Evolutionary conservation across 352 stramenopile genomes (phyloP).

Genomic region (Saprolegnia parasitica): DNA sequence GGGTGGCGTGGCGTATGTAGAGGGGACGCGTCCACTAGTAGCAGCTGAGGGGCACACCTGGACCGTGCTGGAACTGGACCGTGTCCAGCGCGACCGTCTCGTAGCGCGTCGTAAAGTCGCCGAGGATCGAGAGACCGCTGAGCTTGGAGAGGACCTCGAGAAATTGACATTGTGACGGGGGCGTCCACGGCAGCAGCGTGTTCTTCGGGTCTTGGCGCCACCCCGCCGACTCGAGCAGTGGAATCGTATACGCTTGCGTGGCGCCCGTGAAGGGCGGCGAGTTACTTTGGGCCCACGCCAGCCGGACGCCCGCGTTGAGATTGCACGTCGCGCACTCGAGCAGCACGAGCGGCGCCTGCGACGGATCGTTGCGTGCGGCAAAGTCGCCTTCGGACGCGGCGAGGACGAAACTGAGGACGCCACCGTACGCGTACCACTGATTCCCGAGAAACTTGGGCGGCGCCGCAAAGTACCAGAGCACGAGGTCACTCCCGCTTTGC

Average conservation of each 20-base stretch:
- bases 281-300: slow-evolving; percentile 76
- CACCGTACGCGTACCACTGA: slow-evolving; percentile 84
- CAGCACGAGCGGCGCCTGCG: slow-evolving; percentile 64
- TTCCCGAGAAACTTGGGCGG: slow-evolving; percentile 85
- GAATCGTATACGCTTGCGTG: slow-evolving; percentile 75
- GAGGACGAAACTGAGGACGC: slow-evolving; percentile 85
- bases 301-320: slow-evolving; percentile 69
- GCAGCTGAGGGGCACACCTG: slow-evolving; percentile 40
- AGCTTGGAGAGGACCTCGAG: slow-evolving; percentile 83
- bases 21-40: slow-evolving; percentile 31
- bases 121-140: slow-evolving; percentile 78
- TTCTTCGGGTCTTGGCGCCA: slow-evolving; percentile 92
- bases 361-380: slow-evolving; percentile 58
- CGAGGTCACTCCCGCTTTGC: slow-evolving; percentile 59
- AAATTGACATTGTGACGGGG: slow-evolving; percentile 80
- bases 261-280: slow-evolving; percentile 78
- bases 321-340: slow-evolving; percentile 84
- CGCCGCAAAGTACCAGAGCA: slow-evolving; percentile 86
- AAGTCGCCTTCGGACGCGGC: slow-evolving; percentile 88
- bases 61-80: slow-evolving; percentile 60
- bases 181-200: slow-evolving; percentile 62
- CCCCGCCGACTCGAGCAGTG: slow-evolving; percentile 70
- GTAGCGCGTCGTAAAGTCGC: slow-evolving; percentile 87
- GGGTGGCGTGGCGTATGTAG: background rate
- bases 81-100: slow-evolving; percentile 87